phyloP scores from a whole-genome alignment of 805 yeast genomes.

The Candida manassasensis region DNA sequence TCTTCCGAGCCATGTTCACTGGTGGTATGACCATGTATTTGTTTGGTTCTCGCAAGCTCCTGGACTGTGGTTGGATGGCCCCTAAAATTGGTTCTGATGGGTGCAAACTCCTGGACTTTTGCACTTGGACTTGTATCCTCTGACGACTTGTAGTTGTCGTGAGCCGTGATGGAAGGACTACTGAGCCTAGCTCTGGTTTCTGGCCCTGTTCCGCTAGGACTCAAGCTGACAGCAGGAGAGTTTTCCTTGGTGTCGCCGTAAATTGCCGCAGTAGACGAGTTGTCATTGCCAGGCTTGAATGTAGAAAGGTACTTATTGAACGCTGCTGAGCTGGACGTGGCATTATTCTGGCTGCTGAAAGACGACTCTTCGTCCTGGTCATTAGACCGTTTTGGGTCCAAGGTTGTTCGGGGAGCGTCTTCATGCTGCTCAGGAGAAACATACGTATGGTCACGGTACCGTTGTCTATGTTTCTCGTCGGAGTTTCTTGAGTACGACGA shows the following conservation, averaged over 20 bases:
- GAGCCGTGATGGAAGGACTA: too few relatives aligned
- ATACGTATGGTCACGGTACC: background rate
- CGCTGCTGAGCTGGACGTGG: background rate
- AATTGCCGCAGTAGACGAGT: constrained; percentile 10
- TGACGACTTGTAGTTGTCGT: too few relatives aligned
- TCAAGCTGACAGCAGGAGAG: background rate
- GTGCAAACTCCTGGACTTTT: background rate
- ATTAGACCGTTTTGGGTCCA: background rate
- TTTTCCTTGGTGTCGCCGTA: constrained; percentile 1
- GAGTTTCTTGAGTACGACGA: too few relatives aligned
- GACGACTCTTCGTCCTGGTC: background rate
- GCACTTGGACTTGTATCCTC: too few relatives aligned
- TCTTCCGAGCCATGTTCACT: too few relatives aligned
- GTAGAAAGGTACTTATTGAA: background rate
- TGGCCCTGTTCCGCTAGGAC: background rate
- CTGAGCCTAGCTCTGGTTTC: too few relatives aligned
- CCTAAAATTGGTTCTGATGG: background rate
- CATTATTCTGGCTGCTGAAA: background rate
- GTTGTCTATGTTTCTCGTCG: background rate
- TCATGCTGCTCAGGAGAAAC: background rate
- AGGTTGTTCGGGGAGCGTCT: background rate
- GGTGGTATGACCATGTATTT: too few relatives aligned
- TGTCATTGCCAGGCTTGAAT: constrained; percentile 2
- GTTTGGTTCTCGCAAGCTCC: background rate
- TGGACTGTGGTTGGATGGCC: background rate